phyloP scores from a whole-genome alignment of 1,284 basidiomycete genomes.

The Irpex rosettiformis region DNA sequence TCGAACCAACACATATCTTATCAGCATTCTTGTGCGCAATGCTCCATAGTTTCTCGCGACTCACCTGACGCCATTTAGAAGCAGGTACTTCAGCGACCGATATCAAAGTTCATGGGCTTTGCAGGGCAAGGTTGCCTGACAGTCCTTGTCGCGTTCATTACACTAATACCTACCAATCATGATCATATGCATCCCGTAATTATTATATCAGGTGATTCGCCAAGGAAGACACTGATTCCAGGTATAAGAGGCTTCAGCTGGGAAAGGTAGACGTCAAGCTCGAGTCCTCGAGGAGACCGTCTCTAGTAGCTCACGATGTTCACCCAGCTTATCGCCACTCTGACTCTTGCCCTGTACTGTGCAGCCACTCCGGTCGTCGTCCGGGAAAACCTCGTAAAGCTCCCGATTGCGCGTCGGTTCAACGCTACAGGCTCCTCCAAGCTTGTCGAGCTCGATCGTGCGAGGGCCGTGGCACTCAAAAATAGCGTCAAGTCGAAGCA shows the following conservation, averaged over 20 bases:
- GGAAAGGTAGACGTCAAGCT: not conserved
- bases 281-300: not conserved
- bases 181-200: not conserved
- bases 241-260: not conserved
- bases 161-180: too few relatives aligned
- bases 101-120: not conserved
- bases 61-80: not conserved
- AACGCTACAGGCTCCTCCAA: slow-evolving; percentile 10
- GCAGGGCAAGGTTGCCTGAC: not conserved
- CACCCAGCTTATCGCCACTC: slow-evolving; percentile 1
- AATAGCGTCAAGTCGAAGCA: not conserved
- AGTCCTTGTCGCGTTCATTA: not conserved
- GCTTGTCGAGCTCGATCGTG: slow-evolving; percentile 13
- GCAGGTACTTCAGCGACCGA: not conserved
- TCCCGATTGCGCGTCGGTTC: slow-evolving; percentile 13
- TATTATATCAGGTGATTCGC: not conserved
- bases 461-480: slow-evolving; percentile 13
- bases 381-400: slow-evolving; percentile 8
- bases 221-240: not conserved
- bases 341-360: slow-evolving; percentile 5
- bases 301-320: not conserved
- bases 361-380: slow-evolving; percentile 11
- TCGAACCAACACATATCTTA: not conserved
- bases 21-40: not conserved
- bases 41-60: not conserved